Base-by-base conservation (phyloP, 805 yeast species). In the Blastobotrys robertii region DNA sequence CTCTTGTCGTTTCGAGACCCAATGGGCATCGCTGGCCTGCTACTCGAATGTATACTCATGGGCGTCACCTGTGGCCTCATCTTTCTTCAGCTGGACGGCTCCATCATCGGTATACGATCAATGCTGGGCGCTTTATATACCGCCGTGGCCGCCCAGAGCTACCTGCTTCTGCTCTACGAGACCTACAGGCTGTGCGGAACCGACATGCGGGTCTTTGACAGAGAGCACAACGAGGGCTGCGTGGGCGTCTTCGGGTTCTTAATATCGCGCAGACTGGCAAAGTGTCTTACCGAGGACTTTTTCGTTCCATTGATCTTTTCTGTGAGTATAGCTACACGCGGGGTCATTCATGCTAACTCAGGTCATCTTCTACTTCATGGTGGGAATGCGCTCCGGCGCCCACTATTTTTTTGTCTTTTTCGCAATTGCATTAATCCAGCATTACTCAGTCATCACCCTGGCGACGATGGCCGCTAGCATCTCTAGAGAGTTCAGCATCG, bases 51-150 rank as follows among this genome's bases (percentile, higher is more conserved):
- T 33, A 41, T 73, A 0, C 50, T 79, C 4, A 62, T 83, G 48
- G 81, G 86, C 0, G 55, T 76, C 2, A 63, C 77, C n/a, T 63
- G 73, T 34, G 95, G 95, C 0, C 83, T 92, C 87, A 70, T 85
- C 34, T 85, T 79, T 54, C 80, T 62, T 56, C 73, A 73, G 50
- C 40, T 53, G 4, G 74, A 70, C 13, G 68, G 71, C 2, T 66
- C 74, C 9, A 49, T 78, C 30, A 70, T 78, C 1, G 94, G 94
- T 4, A 70, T 83, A 14, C 63, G 94, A 48, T 71, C 94, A 1
- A 59, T 57, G 4, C 60, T 74, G 22, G 74, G 77, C 8, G 64
- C 77, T 1, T 49, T 77, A 4, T 79, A 79, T 53, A 69, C 73
- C 8, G 63, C 76, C 4, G 64, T 67, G 36, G 74, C 79, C 11